These are phyloP conservation scores for Cutaneotrichosporon sp. DNA, from an alignment of 1,284 basidiomycete species.

Conservation along the genomic window DNA sequence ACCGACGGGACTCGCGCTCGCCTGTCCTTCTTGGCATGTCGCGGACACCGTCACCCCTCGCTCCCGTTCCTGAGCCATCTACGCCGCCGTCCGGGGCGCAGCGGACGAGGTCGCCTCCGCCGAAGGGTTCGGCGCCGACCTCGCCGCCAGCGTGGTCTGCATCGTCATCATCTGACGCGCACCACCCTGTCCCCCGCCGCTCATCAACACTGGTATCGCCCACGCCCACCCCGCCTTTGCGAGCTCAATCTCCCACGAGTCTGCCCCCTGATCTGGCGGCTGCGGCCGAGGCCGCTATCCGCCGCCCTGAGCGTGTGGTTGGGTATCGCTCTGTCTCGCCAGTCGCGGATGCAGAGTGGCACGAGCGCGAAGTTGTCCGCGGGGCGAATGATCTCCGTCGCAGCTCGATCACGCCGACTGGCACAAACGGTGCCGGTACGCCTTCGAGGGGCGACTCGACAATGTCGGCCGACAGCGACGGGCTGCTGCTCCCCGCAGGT, in stretches of 20 bases:
- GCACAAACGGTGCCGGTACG: background rate
- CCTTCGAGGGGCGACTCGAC: constrained; percentile 9
- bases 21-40: constrained; percentile 13
- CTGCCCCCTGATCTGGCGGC: background rate
- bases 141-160: background rate
- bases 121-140: background rate
- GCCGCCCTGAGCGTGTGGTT: constrained; percentile 29
- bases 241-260: background rate
- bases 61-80: constrained; percentile 7
- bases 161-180: background rate
- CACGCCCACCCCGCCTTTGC: background rate
- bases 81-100: background rate
- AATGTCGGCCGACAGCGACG: constrained; percentile 24
- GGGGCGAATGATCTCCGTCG: constrained; percentile 9
- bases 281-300: constrained; percentile 17
- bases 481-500: constrained; percentile 25
- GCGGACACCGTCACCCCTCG: constrained; percentile 31
- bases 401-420: background rate
- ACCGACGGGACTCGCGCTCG: constrained; percentile 21
- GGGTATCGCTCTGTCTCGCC: constrained; percentile 11
- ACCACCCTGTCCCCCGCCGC: background rate
- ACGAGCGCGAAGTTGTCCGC: constrained; percentile 9
- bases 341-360: background rate
- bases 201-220: background rate
- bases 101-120: background rate